Base-by-base conservation (phyloP, 202 grass and related monocot species). In the Carex arenaria region DNA sequence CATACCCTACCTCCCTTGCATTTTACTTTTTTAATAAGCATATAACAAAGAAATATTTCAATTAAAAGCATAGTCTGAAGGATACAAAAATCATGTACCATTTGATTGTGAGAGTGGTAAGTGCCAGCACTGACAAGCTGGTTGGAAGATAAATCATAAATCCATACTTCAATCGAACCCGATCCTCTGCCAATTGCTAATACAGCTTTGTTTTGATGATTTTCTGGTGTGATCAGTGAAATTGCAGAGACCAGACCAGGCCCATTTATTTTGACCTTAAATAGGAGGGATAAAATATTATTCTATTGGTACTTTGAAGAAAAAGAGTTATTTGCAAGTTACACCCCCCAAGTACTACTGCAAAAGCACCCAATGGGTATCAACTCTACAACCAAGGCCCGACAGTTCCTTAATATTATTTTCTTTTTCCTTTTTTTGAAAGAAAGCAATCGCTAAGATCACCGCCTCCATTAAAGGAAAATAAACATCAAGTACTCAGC, bases 141-240 rank as follows among this genome's bases (percentile, higher is more conserved):
- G 56, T 87, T 90, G 83, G 75, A 84, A 49, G 51, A 85, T 82
- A 87, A 73, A 84, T 90, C 72, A 67, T 84, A 95, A 68, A 79
- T 90, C 85, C 89, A 98, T 74, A 83, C 78, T 90, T 98, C 90
- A 80, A 93, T 61, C n/a, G 77, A 90, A 20, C 95, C 92, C 47
- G 90, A 98, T 61, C 89, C 90, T 88, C 91, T 91, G 66, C 95
- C 95, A 52, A 91, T 81, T 85, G 90, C 90, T 79, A 98, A 80
- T 73, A 86, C 85, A 85, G 90, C 83, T 49, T 85, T 81, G 55
- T 90, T 42, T 84, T 90, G 83, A 87, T 65, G 79, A 47, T 69
- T 78, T 72, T 54, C 55, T 83, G 86, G 89, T 71, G 83, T 51
- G 13, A 45, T 63, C 70, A 93, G 82, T 66, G 92, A 91, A 83